Base-by-base conservation (phyloP, 1,139 yeast species). In the Pichia sp. region DNA sequence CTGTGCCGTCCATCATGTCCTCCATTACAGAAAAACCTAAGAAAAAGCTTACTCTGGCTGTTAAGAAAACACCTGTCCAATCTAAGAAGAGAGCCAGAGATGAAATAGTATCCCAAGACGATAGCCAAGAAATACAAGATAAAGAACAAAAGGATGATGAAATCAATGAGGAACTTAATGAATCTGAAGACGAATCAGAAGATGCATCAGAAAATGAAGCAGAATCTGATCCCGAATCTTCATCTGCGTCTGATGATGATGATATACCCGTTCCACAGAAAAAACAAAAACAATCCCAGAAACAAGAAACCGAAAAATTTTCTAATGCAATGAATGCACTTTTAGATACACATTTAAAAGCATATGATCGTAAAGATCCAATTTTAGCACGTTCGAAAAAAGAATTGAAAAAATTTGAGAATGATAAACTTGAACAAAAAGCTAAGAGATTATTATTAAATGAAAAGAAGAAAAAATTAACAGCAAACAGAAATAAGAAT, bases 361-460 rank as follows among this genome's bases (percentile, higher is more conserved):
- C 95, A 0, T 83, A 88, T 55, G 87, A 84, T 57, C 73, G 96
- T 58, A 74, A 74, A 35, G 95, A 88, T 56, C 98, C 98, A 3
- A 87, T 91, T 44, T 71, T 91, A 62, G 89, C 89, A 14, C 78
- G 93, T 65, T 75, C 76, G 40, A 83, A 88, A 54, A 73, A 74
- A 45, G 73, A 70, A 45, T 63, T 85, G 41, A 81, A 81, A 62
- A 80, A 85, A 50, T 70, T 84, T 40, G 96, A 88, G 51, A 75
- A 80, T 19, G 87, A 86, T 41, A 84, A 83, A 59, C 66, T 91
- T 36, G 97, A 91, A 53, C 74, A 77, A 46, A 85, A 88, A 60
- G 97, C 96, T 13, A 80, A 78, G 56, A 71, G 80, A 52, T 77
- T 80, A 14, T 50, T 91, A 29, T 65, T 78, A 16, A 72, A 75